Evolutionary conservation across 768 basidiomycete genomes (phyloP), one percentile per base, ranked within the genome.

Genomic region (Xerocomus spinulosus): DNA sequence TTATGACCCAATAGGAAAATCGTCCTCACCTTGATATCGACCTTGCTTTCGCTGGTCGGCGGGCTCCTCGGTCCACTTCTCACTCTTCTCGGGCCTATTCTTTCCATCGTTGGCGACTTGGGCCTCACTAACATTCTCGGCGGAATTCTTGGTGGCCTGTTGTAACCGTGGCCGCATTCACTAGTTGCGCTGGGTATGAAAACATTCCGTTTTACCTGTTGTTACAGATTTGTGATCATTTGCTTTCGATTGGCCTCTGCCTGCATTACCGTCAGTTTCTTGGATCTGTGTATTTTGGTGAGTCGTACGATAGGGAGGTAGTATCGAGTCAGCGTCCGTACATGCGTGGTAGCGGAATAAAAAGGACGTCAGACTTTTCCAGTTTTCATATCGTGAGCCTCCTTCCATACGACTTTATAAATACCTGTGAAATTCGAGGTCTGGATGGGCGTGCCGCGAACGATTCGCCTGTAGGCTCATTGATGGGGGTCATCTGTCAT

Each of bases 41-140:
- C 40, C 32, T 1, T 44, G 17, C 30, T 55, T 26, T 28, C 46
- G 12, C 30, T 56, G 46, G 49, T 56, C 17, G 2, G 5, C 4
- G 50, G 49, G 9, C 50, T 56, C 21, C 26, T 51, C 12, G 3
- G 9, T 1, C 46, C 44, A 15, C 34, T 56, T 14, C 20, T 55
- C 9, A 0, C 7, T 23, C 9, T 55, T 32, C 36, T 56, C 20
- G 29, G 10, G 4, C 54, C 53, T 13, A 20, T 56, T 13, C 21
- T 56, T 12, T 46, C 41, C 37, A 49, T 52, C 24, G 7, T 56
- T 29, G 24, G 15, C 34, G 30, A 13, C 18, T 30, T 56, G 7
- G 47, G 55, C 32, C 46, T 55, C 8, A 29, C 10, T 25, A 2
- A 8, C 4, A 28, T 46, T 13, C 47, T 55, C 10, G 10, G 14